Base-by-base conservation (phyloP, 1,284 basidiomycete genomes). In the Malassezia slooffiae region DNA sequence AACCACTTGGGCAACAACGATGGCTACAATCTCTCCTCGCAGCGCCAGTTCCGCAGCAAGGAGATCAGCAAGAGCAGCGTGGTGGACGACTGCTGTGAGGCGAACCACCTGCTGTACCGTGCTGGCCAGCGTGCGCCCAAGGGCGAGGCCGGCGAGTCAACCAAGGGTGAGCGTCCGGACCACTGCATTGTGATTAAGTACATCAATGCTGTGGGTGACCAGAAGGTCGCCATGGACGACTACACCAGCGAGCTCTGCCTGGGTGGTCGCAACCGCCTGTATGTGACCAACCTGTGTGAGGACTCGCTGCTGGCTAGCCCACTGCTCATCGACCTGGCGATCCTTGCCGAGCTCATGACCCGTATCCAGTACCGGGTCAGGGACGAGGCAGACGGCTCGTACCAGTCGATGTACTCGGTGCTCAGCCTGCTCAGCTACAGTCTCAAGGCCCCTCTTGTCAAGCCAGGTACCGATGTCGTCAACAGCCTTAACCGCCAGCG, bases 1-100 rank as follows among this genome's bases (percentile, higher is more conserved):
- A 97, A 96, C 78, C 91, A 97, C 73, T 80, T 97, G 41, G 91
- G 93, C 30, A 96, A 96, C 78, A 96, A 96, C 71, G 90, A 95
- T 70, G 90, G 89, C 23, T 81, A 82, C 73, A 93, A 95, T 75
- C 74, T 96, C 66, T 83, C 80, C 48, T 82, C 86, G n/a, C 85
- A 60, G 44, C 88, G 72, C 54, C 90, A 96, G 75, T 96, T 96
- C 82, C 84, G 82, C 76, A 85, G 81, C 76, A 97, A 97, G 81
- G 91, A 96, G 62, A 72, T 73, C 54, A 67, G 62, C 58, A 95
- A 95, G 80, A 84, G 83, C 66, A 85, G 81, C 54, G 91, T 97
- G 55, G 89, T 96, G 34, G 91, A 96, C 66, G 91, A 69, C 54
- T 57, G 57, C 41, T 66, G 63, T 38, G 62, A 61, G 34, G 83